Conservation (phyloP, 148 eudicot species). For the Oxyria digyna region DNA sequence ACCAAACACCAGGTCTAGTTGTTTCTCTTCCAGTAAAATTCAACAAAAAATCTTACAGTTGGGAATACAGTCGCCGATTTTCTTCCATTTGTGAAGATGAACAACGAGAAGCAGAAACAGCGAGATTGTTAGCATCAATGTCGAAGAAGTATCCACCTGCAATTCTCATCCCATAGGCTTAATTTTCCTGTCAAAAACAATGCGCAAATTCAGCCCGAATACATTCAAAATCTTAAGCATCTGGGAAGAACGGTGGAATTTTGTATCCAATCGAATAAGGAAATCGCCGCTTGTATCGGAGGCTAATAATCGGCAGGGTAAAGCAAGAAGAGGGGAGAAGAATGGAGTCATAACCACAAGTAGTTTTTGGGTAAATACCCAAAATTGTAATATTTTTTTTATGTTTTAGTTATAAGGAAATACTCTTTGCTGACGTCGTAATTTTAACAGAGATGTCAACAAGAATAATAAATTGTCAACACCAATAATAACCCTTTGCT, state of each 20-base stretch:
- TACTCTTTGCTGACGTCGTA: too few relatives aligned
- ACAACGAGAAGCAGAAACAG: slow-evolving; percentile 47
- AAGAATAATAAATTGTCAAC: too few relatives aligned
- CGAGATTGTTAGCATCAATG: slow-evolving; percentile 53
- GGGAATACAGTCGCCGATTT: slow-evolving; percentile 43
- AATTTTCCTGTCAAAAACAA: background rate
- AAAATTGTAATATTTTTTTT: too few relatives aligned
- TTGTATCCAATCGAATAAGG: slow-evolving; percentile 47
- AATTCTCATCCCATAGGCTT: background rate
- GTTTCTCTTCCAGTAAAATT: background rate
- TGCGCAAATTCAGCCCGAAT: background rate
- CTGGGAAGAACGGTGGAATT: slow-evolving; percentile 51
- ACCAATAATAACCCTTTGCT: too few relatives aligned
- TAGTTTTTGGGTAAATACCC: too few relatives aligned
- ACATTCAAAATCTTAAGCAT: background rate
- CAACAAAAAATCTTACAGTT: slow-evolving; percentile 45
- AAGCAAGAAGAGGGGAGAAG: too few relatives aligned
- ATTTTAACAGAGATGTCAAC: too few relatives aligned
- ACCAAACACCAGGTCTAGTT: too few relatives aligned
- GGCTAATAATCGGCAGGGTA: slow-evolving; percentile 34
- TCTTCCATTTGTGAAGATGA: slow-evolving; percentile 53
- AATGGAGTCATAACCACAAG: too few relatives aligned
- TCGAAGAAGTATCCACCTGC: slow-evolving; percentile 72
- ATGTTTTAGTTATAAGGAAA: too few relatives aligned
- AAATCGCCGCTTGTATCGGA: slow-evolving; percentile 35